Evolutionary conservation across 2,329 filamentous ascomycete species (phyloP).

Genomic region (Scorias spongiosa): DNA sequence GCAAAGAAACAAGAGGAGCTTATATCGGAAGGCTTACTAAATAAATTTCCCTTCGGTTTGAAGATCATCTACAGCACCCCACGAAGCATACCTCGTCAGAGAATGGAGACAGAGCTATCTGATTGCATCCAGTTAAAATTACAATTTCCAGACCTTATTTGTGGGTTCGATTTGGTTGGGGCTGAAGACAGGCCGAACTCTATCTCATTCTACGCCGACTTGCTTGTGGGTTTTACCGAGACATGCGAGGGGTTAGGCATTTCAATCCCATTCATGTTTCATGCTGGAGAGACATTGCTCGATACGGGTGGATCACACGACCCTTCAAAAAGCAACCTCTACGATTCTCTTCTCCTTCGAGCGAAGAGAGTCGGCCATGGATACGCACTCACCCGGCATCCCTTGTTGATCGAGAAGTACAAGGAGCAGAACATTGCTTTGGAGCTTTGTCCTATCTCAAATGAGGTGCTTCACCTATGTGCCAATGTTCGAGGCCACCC

Average conservation of each 20-base stretch:
- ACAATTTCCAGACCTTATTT: slow-evolving; percentile 43
- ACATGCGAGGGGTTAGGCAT: slow-evolving; percentile 34
- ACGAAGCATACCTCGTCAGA: slow-evolving; percentile 37
- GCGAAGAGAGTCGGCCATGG: slow-evolving; percentile 61
- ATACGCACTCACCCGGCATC: slow-evolving; percentile 53
- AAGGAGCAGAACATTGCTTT: slow-evolving; percentile 49
- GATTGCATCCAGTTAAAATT: slow-evolving; percentile 49
- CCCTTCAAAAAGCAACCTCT: slow-evolving; percentile 43
- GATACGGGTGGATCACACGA: slow-evolving; percentile 49
- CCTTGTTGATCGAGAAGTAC: slow-evolving; percentile 50
- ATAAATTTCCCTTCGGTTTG: slow-evolving; percentile 44
- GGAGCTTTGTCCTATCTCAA: slow-evolving; percentile 66
- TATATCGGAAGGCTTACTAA: slow-evolving; percentile 18
- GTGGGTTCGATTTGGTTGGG: slow-evolving; percentile 56
- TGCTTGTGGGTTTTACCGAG: slow-evolving; percentile 42
- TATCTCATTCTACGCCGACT: slow-evolving; percentile 42
- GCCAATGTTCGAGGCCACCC: slow-evolving; percentile 49
- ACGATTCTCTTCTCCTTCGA: slow-evolving; percentile 50
- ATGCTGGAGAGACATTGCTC: slow-evolving; percentile 57
- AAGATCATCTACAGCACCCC: slow-evolving; percentile 61
- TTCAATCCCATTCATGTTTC: slow-evolving; percentile 58
- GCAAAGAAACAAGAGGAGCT: slow-evolving; percentile 30
- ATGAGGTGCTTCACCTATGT: slow-evolving; percentile 58
- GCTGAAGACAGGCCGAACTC: slow-evolving; percentile 47
- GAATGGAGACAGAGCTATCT: slow-evolving; percentile 38